A percentile compares a stretch with the other conserved stretches of the same genome.
Conservation (phyloP, 805 yeast species). For the Candida odintsovae region DNA sequence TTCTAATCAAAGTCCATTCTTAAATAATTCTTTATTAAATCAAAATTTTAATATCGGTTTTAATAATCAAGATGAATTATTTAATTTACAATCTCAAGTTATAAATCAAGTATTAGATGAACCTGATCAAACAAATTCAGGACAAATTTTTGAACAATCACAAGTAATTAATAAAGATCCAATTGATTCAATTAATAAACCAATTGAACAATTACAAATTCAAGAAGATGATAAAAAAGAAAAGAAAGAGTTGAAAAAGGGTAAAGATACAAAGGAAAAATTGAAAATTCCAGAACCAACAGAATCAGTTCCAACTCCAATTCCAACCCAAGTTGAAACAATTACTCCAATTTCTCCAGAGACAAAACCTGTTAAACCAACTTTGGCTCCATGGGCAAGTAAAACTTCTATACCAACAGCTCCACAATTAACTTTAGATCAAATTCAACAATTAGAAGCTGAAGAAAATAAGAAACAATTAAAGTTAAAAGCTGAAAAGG, state of each 20-base stretch:
- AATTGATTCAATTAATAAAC: background rate
- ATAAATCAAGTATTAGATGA: constrained; percentile 32
- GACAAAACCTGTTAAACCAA: background rate
- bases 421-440: constrained; percentile 44
- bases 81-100: constrained; percentile 35
- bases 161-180: no score
- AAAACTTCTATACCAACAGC: constrained; percentile 15
- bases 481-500: constrained; percentile 28
- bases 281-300: background rate
- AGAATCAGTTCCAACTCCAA: background rate
- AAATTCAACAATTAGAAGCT: constrained; percentile 43
- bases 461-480: constrained; percentile 38
- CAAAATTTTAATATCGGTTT: background rate
- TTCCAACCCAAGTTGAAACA: background rate
- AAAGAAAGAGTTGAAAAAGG: constrained; percentile 1
- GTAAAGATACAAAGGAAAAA: background rate
- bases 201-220: background rate
- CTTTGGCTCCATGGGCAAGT: constrained; percentile 51
- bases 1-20: constrained; percentile 15
- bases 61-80: constrained; percentile 23
- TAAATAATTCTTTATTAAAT: background rate
- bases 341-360: background rate
- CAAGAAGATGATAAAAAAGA: background rate
- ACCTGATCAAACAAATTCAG: no score
- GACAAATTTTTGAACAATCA: background rate